Percentiles rank a stretch among this genome's conserved stretches.
Conservation (phyloP, 2,329 filamentous ascomycete genomes). For the Clarireedia hainanense region DNA sequence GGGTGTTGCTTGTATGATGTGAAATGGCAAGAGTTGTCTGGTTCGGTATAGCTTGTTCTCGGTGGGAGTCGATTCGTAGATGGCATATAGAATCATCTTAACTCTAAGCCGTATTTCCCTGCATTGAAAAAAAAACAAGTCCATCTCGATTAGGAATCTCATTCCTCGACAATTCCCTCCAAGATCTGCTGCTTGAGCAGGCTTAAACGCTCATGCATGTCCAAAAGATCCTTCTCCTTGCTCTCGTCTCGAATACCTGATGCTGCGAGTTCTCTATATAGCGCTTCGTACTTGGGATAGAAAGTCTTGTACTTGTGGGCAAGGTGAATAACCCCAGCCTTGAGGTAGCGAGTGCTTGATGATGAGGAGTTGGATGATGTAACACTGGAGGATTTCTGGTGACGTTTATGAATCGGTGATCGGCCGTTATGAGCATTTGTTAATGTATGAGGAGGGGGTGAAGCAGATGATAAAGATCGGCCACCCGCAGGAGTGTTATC, state of each 20-base stretch:
- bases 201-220: constrained; percentile 47
- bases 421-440: constrained; percentile 17
- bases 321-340: constrained; percentile 43
- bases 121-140: too few relatives aligned
- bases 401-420: constrained; percentile 26
- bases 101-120: too few relatives aligned
- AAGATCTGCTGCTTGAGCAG: constrained; percentile 51
- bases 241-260: constrained; percentile 39
- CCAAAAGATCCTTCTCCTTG: constrained; percentile 42
- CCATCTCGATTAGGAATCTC: not conserved
- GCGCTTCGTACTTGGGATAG: constrained; percentile 48
- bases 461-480: constrained; percentile 24
- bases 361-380: constrained; percentile 25
- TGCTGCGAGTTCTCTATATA: constrained; percentile 46
- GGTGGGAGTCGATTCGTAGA: too few relatives aligned
- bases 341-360: constrained; percentile 29
- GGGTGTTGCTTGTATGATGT: not conserved
- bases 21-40: not conserved
- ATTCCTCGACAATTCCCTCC: constrained; percentile 18
- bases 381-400: constrained; percentile 27
- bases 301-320: constrained; percentile 47
- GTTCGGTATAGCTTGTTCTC: too few relatives aligned
- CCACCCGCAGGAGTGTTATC: constrained; percentile 33
- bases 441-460: constrained; percentile 13
- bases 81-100: too few relatives aligned